A percentile compares a stretch with the other conserved stretches of the same genome.
phyloP scores from a whole-genome alignment of 495 filamentous ascomycete genomes.

The Opeltia flavorubescens region DNA sequence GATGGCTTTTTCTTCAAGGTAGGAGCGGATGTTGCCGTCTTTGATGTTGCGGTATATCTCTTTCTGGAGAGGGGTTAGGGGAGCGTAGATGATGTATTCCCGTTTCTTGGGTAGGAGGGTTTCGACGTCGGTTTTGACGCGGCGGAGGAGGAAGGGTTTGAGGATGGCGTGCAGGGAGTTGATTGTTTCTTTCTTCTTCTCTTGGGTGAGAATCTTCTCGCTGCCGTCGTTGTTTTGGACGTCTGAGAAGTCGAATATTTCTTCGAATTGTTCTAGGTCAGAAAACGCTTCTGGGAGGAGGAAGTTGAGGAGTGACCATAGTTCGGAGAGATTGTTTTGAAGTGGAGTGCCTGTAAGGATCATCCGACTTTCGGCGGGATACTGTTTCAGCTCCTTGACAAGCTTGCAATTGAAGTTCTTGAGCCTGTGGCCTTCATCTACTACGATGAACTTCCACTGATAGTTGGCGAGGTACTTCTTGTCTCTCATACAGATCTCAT shows the following conservation, averaged over 20 bases:
- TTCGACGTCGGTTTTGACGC: conserved; percentile 89
- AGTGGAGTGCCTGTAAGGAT: conserved; percentile 91
- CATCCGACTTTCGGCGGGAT: conserved; percentile 76
- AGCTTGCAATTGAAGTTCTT: conserved; percentile 94
- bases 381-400: conserved; percentile 73
- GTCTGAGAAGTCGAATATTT: conserved; percentile 92
- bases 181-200: conserved; percentile 70
- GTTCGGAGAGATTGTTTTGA: conserved; percentile 87
- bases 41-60: conserved; percentile 80
- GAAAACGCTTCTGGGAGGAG: conserved; percentile 84
- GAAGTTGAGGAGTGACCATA: conserved; percentile 94
- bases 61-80: conserved; percentile 72
- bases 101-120: conserved; percentile 82
- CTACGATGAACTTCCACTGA: conserved; percentile 93
- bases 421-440: conserved; percentile 93
- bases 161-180: conserved; percentile 82
- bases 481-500: conserved; percentile 92
- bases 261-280: conserved; percentile 77
- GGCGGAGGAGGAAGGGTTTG: conserved; percentile 76
- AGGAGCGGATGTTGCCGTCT: conserved; percentile 62
- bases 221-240: conserved; percentile 60
- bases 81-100: conserved; percentile 89
- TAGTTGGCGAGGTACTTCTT: conserved; percentile 63
- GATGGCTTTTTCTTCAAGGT: conserved; percentile 72
- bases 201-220: conserved; percentile 56